These are phyloP conservation scores for Penicillium cosmopolitanum DNA, from an alignment of 495 filamentous ascomycete species.

Conservation along the genomic window DNA sequence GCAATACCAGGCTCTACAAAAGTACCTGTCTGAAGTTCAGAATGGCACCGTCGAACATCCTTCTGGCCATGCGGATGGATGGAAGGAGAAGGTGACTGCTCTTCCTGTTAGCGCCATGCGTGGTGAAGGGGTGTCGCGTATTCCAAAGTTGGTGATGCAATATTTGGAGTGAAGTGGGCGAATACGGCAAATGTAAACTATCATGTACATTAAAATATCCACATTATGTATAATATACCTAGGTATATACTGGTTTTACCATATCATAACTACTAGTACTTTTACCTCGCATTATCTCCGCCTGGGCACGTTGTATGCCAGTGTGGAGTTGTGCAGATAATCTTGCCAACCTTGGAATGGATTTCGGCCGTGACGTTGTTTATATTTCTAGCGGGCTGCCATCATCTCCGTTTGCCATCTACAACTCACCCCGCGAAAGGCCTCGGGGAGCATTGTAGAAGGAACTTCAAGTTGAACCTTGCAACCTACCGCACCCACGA, in stretches of 20 bases:
- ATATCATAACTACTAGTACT: too few relatives aligned
- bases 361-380: too few relatives aligned
- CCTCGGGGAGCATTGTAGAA: background rate
- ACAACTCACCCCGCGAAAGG: background rate
- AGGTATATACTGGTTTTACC: too few relatives aligned
- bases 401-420: background rate
- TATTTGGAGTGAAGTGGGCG: conserved; percentile 57
- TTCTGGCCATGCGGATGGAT: conserved; percentile 65
- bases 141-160: conserved; percentile 76
- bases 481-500: background rate
- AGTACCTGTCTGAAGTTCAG: conserved; percentile 66
- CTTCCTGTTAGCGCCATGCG: conserved; percentile 90
- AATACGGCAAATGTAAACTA: background rate
- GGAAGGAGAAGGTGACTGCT: conserved; percentile 65
- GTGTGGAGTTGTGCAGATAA: too few relatives aligned
- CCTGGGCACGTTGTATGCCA: too few relatives aligned
- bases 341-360: too few relatives aligned
- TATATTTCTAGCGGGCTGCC: too few relatives aligned
- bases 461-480: background rate
- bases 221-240: background rate
- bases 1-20: conserved; percentile 70
- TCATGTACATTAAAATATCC: background rate
- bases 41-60: conserved; percentile 67
- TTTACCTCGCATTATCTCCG: too few relatives aligned
- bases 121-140: conserved; percentile 77